Percentiles rank a stretch among this genome's conserved stretches.
phyloP scores from a whole-genome alignment of 2,329 filamentous ascomycete species.

The Claviceps sp. region DNA sequence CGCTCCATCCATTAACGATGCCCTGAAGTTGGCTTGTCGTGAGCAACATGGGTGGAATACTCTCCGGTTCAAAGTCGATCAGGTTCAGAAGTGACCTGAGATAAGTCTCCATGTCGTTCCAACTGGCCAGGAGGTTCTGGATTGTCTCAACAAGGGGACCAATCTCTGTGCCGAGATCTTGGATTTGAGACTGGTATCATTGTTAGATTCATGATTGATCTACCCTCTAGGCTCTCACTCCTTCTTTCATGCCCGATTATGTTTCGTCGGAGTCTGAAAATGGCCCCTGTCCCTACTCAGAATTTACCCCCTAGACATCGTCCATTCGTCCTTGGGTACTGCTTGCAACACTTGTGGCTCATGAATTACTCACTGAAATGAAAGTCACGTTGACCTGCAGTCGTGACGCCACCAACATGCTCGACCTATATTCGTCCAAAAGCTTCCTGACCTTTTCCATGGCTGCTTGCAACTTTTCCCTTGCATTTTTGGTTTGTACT shows the following conservation, averaged over 20 bases:
- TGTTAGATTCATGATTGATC: neutral
- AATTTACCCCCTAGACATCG: no score
- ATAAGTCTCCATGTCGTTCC: slow-evolving; percentile 1
- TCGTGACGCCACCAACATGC: neutral
- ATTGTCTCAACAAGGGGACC: neutral
- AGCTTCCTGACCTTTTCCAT: neutral
- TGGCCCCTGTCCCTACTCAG: no score
- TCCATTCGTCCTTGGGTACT: no score
- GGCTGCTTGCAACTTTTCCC: neutral
- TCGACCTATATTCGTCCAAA: neutral
- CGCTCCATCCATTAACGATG: slow-evolving; percentile 1
- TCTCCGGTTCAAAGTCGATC: neutral
- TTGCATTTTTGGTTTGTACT: neutral
- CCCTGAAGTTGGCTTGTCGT: neutral
- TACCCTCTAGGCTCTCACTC: neutral
- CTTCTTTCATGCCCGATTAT: neutral
- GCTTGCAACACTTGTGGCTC: no score
- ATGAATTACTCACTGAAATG: neutral
- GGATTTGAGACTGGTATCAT: neutral
- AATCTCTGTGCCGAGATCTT: neutral
- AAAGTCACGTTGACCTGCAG: neutral
- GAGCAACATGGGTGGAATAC: slow-evolving; percentile 1
- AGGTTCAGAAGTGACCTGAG: neutral
- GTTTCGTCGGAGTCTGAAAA: no score
- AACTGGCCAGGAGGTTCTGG: neutral